These are phyloP conservation scores for Neospora caninum DNA, from an alignment of 169 alveolate species.

Conservation along the genomic window DNA sequence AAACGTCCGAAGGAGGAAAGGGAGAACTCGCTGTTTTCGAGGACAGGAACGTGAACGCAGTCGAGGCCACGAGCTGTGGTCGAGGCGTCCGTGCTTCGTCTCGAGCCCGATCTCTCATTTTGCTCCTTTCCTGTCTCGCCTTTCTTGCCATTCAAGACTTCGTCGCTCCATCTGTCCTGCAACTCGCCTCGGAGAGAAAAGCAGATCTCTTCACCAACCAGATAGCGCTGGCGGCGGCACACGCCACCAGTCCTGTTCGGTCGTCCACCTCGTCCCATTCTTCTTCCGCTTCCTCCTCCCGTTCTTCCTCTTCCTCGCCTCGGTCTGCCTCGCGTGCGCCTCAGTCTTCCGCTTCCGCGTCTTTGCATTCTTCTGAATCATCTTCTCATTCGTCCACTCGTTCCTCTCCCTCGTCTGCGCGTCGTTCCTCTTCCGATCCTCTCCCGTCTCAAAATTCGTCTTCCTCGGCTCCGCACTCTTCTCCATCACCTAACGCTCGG, in stretches of 20 bases:
- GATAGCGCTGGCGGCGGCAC: not conserved
- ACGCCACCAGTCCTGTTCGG: too few relatives aligned
- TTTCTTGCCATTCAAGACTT: not conserved
- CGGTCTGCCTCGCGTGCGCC: not conserved
- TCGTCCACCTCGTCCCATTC: not conserved
- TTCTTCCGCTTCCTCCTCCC: not conserved
- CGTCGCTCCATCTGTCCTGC: not conserved
- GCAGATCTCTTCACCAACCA: not conserved
- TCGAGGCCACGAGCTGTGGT: too few relatives aligned
- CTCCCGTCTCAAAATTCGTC: not conserved
- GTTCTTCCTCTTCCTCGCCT: not conserved
- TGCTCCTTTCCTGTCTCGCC: too few relatives aligned
- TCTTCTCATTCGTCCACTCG: not conserved
- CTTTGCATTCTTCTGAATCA: not conserved
- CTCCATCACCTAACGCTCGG: not conserved
- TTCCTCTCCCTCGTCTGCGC: not conserved
- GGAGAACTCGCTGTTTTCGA: too few relatives aligned
- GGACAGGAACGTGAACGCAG: too few relatives aligned
- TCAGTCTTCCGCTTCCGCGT: not conserved
- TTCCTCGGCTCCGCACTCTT: not conserved
- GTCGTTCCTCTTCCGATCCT: not conserved
- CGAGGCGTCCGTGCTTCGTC: too few relatives aligned
- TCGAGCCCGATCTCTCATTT: too few relatives aligned
- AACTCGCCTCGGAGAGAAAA: not conserved
- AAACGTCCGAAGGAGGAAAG: too few relatives aligned